Conservation (phyloP, 2,329 filamentous ascomycete genomes). For the Daldinia eschscholtzii region DNA sequence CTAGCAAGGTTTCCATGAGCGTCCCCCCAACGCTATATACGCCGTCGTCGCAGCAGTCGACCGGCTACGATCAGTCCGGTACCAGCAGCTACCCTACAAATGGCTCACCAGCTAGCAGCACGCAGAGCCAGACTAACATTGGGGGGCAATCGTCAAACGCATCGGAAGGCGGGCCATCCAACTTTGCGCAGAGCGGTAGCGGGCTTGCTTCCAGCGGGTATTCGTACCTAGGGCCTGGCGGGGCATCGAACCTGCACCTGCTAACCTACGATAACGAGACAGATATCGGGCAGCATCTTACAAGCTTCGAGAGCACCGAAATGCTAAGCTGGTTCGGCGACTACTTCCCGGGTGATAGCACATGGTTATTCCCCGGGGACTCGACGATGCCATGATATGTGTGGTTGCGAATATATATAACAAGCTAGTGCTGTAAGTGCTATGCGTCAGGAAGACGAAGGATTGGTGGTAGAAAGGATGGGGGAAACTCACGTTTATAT, state of each 20-base stretch:
- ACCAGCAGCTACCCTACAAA: constrained; percentile 49
- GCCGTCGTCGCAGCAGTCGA: constrained; percentile 57
- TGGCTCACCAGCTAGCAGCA: constrained; percentile 56
- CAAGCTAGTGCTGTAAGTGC: not conserved
- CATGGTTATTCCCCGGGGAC: constrained; percentile 49
- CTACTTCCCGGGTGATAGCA: constrained; percentile 52
- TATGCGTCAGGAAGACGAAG: not conserved
- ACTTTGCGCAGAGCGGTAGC: constrained; percentile 51
- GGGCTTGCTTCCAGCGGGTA: constrained; percentile 51
- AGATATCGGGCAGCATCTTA: constrained; percentile 53
- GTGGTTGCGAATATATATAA: constrained; percentile 3
- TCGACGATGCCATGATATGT: constrained; percentile 42
- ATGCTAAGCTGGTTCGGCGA: constrained; percentile 55
- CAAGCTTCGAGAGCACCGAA: constrained; percentile 52
- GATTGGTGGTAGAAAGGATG: not conserved
- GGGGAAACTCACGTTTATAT: not conserved
- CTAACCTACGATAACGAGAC: constrained; percentile 54
- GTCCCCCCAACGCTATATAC: constrained; percentile 54
- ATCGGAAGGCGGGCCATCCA: constrained; percentile 47
- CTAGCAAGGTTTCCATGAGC: constrained; percentile 48
- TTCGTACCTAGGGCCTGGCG: constrained; percentile 48
- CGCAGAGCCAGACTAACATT: constrained; percentile 53
- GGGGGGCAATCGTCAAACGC: constrained; percentile 18
- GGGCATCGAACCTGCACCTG: constrained; percentile 48
- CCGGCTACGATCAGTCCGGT: constrained; percentile 57